Percentiles rank a stretch among this genome's conserved stretches.
Evolutionary conservation across 202 grass and related monocot species (phyloP).

Genomic region (Panicum hallii): DNA sequence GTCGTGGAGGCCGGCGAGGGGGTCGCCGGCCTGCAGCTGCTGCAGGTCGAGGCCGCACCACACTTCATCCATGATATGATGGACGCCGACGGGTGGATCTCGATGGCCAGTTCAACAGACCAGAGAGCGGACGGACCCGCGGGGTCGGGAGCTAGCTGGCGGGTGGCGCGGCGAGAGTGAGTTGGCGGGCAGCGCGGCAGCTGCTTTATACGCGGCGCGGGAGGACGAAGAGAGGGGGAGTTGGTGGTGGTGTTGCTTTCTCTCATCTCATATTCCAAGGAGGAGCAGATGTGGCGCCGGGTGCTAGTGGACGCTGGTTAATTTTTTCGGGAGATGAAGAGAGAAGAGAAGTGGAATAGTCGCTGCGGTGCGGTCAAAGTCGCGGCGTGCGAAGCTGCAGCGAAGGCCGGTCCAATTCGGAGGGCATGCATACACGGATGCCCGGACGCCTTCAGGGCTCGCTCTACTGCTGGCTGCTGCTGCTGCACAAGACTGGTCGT

Average conservation of each 20-base stretch:
- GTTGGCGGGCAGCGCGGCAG: background rate
- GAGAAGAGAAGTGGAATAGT: slow-evolving; percentile 22
- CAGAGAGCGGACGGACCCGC: no score
- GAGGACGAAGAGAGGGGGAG: background rate
- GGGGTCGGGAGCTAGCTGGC: background rate
- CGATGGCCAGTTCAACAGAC: no score
- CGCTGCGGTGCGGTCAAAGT: slow-evolving; percentile 36
- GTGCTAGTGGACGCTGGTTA: background rate
- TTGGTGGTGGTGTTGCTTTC: slow-evolving; percentile 1
- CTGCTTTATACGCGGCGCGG: slow-evolving; percentile 37
- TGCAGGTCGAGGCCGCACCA: slow-evolving; percentile 53
- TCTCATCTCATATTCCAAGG: background rate
- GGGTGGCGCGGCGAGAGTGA: background rate
- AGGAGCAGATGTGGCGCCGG: background rate
- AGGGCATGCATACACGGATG: background rate
- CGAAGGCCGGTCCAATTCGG: slow-evolving; percentile 39
- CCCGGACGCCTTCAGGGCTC: background rate
- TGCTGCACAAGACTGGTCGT: background rate
- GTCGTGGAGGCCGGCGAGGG: slow-evolving; percentile 24
- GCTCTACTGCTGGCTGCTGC: no score
- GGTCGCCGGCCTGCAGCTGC: slow-evolving; percentile 31
- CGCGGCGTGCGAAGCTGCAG: slow-evolving; percentile 28
- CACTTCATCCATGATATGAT: slow-evolving; percentile 54
- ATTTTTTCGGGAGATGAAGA: background rate
- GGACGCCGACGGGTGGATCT: background rate